Percentiles rank a stretch among this genome's conserved stretches.
Conservation (phyloP, 2,329 filamentous ascomycete species). For the Aspergillus glaucus region DNA sequence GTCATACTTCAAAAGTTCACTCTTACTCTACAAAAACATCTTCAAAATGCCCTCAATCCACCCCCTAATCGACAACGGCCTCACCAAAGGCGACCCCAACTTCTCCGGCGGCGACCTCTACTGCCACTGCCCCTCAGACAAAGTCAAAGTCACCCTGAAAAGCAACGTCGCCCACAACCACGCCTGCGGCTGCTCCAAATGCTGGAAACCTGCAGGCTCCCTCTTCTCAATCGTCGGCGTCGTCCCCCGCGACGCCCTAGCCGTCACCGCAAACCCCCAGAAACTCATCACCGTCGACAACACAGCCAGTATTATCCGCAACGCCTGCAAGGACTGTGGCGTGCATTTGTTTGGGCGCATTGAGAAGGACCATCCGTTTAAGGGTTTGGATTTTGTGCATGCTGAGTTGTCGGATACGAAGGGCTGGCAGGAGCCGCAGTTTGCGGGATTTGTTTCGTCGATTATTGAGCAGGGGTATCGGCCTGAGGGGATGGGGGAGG, state of each 20-base stretch:
- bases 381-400: conserved; percentile 65
- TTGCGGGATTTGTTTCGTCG: conserved; percentile 61
- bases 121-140: conserved; percentile 53
- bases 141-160: conserved; percentile 53
- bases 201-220: conserved; percentile 61
- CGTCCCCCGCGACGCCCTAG: conserved; percentile 49
- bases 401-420: conserved; percentile 53
- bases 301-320: conserved; percentile 53
- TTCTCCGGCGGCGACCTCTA: conserved; percentile 56
- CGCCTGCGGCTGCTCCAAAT: conserved; percentile 65
- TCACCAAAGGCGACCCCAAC: conserved; percentile 49
- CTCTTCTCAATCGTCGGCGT: conserved; percentile 62
- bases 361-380: conserved; percentile 59
- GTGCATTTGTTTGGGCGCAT: conserved; percentile 61
- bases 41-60: conserved; percentile 45
- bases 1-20: not conserved
- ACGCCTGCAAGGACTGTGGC: conserved; percentile 57
- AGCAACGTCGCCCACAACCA: conserved; percentile 63
- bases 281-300: conserved; percentile 55
- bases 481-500: conserved; percentile 49
- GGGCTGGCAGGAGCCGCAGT: conserved; percentile 68
- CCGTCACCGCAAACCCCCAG: conserved; percentile 51
- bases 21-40: not conserved
- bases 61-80: conserved; percentile 57
- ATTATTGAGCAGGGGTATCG: conserved; percentile 63